Percentiles rank a stretch among this genome's conserved stretches.
These are phyloP conservation scores for Pleodorina starrii DNA, from an alignment of 139 green algal species.

Conservation along the genomic window DNA sequence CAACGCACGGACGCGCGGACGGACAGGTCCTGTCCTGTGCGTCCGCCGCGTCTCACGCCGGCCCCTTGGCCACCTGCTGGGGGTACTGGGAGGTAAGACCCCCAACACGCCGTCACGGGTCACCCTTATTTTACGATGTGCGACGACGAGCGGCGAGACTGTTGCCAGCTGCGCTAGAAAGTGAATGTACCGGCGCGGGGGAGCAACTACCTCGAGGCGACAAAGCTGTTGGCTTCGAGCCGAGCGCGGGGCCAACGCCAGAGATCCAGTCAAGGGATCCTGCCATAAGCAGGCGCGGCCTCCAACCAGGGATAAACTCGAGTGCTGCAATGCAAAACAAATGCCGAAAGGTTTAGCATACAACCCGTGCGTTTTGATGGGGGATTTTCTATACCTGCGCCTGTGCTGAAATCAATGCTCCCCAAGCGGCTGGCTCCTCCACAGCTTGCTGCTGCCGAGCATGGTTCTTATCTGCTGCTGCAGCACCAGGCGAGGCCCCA, in stretches of 20 bases:
- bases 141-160: no score
- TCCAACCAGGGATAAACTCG: neutral
- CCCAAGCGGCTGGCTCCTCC: neutral
- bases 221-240: slow-evolving; percentile 24
- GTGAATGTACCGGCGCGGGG: no score
- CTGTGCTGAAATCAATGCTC: neutral
- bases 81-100: no score
- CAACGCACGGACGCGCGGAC: no score
- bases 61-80: no score
- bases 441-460: neutral
- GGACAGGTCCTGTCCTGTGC: no score
- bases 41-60: no score
- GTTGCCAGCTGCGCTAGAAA: no score
- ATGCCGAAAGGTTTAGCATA: neutral
- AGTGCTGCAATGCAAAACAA: neutral
- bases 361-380: no score
- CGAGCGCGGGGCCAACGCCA: neutral
- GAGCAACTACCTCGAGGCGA: slow-evolving; percentile 3
- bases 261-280: neutral
- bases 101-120: no score
- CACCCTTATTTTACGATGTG: no score
- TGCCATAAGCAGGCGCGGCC: slow-evolving; percentile 5
- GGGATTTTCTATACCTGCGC: slow-evolving; percentile 16
- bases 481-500: neutral
- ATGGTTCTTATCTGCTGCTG: neutral